A percentile compares a stretch with the other conserved stretches of the same genome.
Evolutionary conservation across 2,329 filamentous ascomycete species (phyloP).

Genomic region (Ampelomyces quisqualis): DNA sequence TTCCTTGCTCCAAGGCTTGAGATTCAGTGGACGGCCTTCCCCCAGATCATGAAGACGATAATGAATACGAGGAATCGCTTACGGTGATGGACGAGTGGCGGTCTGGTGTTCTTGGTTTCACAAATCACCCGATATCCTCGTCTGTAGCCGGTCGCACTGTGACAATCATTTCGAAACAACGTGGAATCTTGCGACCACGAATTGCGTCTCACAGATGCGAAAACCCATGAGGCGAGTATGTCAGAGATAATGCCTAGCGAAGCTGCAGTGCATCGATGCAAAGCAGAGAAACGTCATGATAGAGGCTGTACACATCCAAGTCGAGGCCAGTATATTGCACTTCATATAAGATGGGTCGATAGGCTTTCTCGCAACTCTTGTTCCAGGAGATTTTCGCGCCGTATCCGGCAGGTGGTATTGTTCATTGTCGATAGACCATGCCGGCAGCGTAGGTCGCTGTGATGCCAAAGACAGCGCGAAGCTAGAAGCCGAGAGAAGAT

Average conservation of each 20-base stretch:
- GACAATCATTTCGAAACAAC: conserved; percentile 12
- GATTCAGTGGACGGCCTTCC: not conserved
- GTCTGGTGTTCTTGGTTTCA: conserved; percentile 1
- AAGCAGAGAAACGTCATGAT: conserved; percentile 11
- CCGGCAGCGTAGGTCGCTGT: not conserved
- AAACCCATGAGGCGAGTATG: not conserved
- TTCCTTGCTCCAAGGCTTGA: not conserved
- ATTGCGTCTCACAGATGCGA: not conserved
- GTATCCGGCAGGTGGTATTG: conserved; percentile 4
- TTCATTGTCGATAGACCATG: conserved; percentile 1
- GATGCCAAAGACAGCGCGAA: not conserved
- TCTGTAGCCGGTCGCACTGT: conserved; percentile 6
- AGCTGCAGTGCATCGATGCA: conserved; percentile 1
- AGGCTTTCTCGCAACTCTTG: not conserved
- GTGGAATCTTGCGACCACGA: not conserved
- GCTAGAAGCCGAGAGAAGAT: conserved; percentile 1
- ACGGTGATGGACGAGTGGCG: too few species aligned
- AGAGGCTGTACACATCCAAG: not conserved
- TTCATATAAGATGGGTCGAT: conserved; percentile 1
- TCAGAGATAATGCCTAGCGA: not conserved
- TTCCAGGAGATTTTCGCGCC: conserved; percentile 8
- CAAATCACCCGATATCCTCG: conserved; percentile 11
- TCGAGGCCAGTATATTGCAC: conserved; percentile 10
- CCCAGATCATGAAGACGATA: not conserved
- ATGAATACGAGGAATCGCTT: too few species aligned